Evolutionary conservation across 1,284 basidiomycete species (phyloP).

Genomic region (Sporisorium iseilematis-ciliati): DNA sequence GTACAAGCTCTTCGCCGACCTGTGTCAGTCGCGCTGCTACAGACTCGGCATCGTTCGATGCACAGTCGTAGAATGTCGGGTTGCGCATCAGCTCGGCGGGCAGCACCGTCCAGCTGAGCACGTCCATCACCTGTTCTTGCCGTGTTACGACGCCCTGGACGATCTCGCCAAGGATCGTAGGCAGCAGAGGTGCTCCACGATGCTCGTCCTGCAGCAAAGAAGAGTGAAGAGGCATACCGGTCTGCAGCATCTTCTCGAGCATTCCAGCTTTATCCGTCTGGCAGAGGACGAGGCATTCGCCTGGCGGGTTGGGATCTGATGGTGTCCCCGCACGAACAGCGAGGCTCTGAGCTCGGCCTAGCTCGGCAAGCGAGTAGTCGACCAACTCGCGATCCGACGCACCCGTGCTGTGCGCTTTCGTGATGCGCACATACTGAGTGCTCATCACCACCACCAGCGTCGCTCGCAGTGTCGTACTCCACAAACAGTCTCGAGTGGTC

Average conservation of each 20-base stretch:
- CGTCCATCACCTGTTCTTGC: constrained; percentile 74
- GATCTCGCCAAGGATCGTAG: constrained; percentile 51
- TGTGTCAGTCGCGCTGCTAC: constrained; percentile 41
- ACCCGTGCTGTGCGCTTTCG: constrained; percentile 28
- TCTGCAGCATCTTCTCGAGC: constrained; percentile 82
- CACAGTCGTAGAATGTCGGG: constrained; percentile 85
- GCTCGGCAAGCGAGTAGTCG: constrained; percentile 84
- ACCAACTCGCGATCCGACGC: constrained; percentile 76
- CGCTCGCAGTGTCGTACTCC: constrained; percentile 85
- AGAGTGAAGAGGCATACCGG: constrained; percentile 91
- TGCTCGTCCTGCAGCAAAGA: constrained; percentile 74
- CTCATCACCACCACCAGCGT: constrained; percentile 88
- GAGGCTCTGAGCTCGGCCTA: constrained; percentile 90
- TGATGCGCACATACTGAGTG: constrained; percentile 82
- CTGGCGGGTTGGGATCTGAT: constrained; percentile 46
- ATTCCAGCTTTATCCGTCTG: constrained; percentile 86
- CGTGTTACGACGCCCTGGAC: constrained; percentile 19
- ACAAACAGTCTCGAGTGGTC: constrained; percentile 84
- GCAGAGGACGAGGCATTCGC: constrained; percentile 79
- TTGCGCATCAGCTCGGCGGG: constrained; percentile 80
- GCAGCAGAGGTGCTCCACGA: constrained; percentile 30
- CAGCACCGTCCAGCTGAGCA: constrained; percentile 87
- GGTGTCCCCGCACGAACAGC: constrained; percentile 77
- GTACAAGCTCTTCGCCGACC: constrained; percentile 22
- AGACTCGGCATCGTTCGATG: constrained; percentile 11